These are phyloP conservation scores for Sutorius australiensis DNA, from an alignment of 768 basidiomycete genomes.

Conservation along the genomic window DNA sequence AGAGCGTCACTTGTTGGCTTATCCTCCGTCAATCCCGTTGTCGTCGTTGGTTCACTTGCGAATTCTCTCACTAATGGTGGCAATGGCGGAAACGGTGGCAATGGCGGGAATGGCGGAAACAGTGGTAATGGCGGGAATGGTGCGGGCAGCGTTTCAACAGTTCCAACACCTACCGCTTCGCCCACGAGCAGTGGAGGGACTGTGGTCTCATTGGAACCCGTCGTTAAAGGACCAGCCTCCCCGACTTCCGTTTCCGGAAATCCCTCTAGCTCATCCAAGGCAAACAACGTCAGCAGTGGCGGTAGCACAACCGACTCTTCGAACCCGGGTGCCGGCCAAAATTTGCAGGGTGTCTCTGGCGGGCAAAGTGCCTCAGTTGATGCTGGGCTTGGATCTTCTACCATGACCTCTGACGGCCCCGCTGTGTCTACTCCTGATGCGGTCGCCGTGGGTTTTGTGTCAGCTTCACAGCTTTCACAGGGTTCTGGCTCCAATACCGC, in stretches of 20 bases:
- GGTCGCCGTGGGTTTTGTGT: background rate
- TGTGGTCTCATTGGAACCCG: background rate
- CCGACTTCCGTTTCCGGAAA: background rate
- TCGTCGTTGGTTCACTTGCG: conserved; percentile 38
- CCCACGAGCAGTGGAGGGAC: conserved; percentile 2
- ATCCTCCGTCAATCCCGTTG: conserved; percentile 31
- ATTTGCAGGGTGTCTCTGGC: background rate
- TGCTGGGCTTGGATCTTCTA: background rate
- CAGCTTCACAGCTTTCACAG: conserved; percentile 2
- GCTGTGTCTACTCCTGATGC: background rate
- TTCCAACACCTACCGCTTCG: background rate
- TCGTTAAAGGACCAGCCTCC: background rate
- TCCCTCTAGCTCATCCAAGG: background rate
- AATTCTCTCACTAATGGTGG: conserved; percentile 28
- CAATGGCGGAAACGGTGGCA: too few species aligned
- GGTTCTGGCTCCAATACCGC: conserved; percentile 10
- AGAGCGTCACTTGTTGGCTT: conserved; percentile 38
- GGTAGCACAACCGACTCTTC: background rate
- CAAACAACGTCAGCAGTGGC: background rate
- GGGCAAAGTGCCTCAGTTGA: background rate
- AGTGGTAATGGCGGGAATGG: too few species aligned
- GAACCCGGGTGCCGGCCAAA: background rate
- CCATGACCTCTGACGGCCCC: background rate
- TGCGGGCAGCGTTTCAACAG: too few species aligned
- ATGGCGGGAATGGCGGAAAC: too few species aligned